A percentile compares a stretch with the other conserved stretches of the same genome.
Evolutionary conservation across 2,329 filamentous ascomycete genomes (phyloP).

Genomic region (Claviceps sp.): DNA sequence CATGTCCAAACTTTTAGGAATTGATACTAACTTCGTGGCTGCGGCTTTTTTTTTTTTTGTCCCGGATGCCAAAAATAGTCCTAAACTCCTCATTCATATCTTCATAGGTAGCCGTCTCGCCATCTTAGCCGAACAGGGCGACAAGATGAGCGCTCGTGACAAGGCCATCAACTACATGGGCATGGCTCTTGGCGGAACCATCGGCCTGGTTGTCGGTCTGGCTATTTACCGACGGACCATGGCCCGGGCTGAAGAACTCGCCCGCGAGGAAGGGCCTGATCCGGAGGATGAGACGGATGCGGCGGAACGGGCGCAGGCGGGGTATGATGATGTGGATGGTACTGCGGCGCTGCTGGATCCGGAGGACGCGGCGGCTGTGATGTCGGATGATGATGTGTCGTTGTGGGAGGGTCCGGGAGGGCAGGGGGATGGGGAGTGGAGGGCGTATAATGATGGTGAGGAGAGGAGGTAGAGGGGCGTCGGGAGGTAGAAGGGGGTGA

Average conservation of each 20-base stretch:
- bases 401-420: conserved; percentile 34
- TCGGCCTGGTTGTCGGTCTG: conserved; percentile 66
- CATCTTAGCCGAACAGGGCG: conserved; percentile 67
- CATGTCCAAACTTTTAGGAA: too few relatives aligned
- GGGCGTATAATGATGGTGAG: conserved; percentile 17
- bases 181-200: conserved; percentile 56
- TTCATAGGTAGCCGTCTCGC: conserved; percentile 83
- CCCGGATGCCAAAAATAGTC: conserved; percentile 25
- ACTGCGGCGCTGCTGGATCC: conserved; percentile 27
- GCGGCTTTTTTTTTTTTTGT: too few relatives aligned
- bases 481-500: background rate
- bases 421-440: conserved; percentile 19
- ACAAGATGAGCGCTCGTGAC: conserved; percentile 66
- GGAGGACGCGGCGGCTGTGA: conserved; percentile 37
- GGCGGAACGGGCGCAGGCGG: conserved; percentile 19
- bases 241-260: conserved; percentile 46
- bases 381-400: conserved; percentile 47
- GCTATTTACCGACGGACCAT: conserved; percentile 70
- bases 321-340: conserved; percentile 23
- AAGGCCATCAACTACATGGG: conserved; percentile 74
- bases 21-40: too few relatives aligned
- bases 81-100: conserved; percentile 81
- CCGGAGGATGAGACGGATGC: conserved; percentile 7
- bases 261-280: conserved; percentile 25
- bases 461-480: background rate